phyloP scores from a whole-genome alignment of 768 basidiomycete species.

The Xerocomellus amylosporus region DNA sequence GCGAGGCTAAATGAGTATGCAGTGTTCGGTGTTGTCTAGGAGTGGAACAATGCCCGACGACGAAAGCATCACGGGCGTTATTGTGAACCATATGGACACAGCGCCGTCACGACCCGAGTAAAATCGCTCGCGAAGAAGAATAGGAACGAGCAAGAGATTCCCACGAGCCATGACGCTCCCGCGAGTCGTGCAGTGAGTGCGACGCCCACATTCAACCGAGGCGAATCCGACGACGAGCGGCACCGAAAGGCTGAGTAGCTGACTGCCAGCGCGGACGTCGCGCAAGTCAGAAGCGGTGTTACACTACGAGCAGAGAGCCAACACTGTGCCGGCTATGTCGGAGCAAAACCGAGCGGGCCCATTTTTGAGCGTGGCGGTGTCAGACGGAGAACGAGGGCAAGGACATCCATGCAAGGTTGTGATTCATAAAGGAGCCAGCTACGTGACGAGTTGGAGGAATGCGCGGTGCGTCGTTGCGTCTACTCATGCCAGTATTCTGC shows the following conservation, averaged over 20 bases:
- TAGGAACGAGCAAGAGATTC: neutral
- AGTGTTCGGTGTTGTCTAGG: neutral
- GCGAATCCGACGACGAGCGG: neutral
- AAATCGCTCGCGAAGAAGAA: neutral
- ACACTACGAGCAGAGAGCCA: neutral
- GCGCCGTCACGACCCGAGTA: no score
- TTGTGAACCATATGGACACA: no score
- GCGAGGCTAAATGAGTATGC: neutral
- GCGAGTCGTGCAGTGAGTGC: no score
- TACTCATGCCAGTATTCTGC: neutral
- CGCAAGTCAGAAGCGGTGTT: neutral
- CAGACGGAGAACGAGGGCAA: neutral
- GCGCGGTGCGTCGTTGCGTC: neutral
- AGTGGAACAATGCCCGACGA: neutral
- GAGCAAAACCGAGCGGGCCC: neutral
- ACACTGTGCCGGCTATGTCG: constrained; percentile 7
- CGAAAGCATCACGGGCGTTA: no score
- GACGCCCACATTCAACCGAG: neutral
- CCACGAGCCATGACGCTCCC: neutral
- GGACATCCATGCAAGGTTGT: neutral
- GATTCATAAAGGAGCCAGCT: neutral
- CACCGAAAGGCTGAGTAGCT: neutral
- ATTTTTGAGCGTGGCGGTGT: neutral
- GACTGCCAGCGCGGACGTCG: neutral
- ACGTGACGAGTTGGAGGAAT: no score